A percentile compares a stretch with the other conserved stretches of the same genome.
Evolutionary conservation across 108 stramenopile species (phyloP).

Genomic region (Nitzschia inconspicua): DNA sequence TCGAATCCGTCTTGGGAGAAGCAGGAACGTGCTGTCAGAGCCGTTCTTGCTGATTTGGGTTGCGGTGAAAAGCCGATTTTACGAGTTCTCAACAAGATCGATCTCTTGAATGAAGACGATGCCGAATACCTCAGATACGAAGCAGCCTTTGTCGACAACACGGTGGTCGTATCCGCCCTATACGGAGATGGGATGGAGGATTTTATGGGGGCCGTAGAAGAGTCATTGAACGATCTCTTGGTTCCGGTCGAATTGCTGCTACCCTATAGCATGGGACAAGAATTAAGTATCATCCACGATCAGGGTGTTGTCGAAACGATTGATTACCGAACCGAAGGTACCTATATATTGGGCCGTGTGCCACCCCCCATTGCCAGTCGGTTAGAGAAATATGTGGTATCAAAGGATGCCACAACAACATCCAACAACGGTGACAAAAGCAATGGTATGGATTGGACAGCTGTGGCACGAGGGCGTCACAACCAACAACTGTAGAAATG

Average conservation of each 20-base stretch:
- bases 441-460: slow-evolving; percentile 70
- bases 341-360: slow-evolving; percentile 65
- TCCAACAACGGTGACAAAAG: slow-evolving; percentile 9
- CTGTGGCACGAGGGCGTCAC: slow-evolving; percentile 66
- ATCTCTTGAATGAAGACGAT: slow-evolving; percentile 57
- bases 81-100: slow-evolving; percentile 81
- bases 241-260: slow-evolving; percentile 71
- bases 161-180: slow-evolving; percentile 71
- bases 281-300: slow-evolving; percentile 80
- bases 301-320: slow-evolving; percentile 78
- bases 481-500: no score
- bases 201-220: slow-evolving; percentile 77
- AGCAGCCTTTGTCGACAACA: slow-evolving; percentile 50
- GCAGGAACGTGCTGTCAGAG: slow-evolving; percentile 70
- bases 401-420: neutral
- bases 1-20: slow-evolving; percentile 83
- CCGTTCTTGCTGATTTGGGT: slow-evolving; percentile 69
- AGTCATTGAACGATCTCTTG: slow-evolving; percentile 55
- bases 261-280: slow-evolving; percentile 76
- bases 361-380: slow-evolving; percentile 72
- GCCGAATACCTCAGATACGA: slow-evolving; percentile 65
- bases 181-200: slow-evolving; percentile 74
- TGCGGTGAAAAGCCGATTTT: slow-evolving; percentile 77
- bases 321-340: slow-evolving; percentile 72
- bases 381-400: slow-evolving; percentile 51